A percentile compares a stretch with the other conserved stretches of the same genome.
These are phyloP conservation scores for Alectoria sarmentosa DNA, from an alignment of 495 filamentous ascomycete genomes.

Conservation along the genomic window DNA sequence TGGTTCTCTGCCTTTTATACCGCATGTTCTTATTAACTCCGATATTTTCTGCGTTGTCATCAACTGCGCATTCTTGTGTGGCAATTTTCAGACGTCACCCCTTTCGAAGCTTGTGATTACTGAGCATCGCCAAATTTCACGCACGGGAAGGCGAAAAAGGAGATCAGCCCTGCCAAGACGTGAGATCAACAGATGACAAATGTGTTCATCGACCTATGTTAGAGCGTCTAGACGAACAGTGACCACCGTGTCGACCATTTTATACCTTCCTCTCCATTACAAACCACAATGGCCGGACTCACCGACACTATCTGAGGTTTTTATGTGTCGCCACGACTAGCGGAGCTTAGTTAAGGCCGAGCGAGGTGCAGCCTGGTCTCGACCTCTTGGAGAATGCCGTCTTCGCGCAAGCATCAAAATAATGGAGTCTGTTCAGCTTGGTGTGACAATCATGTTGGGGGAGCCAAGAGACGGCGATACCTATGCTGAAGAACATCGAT, in stretches of 20 bases:
- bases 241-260: neutral
- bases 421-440: neutral
- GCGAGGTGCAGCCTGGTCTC: neutral
- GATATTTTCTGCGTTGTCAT: neutral
- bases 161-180: neutral
- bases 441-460: neutral
- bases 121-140: neutral
- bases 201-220: neutral
- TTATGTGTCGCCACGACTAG: neutral
- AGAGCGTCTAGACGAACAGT: neutral
- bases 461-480: neutral
- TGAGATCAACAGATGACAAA: conserved; percentile 1
- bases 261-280: neutral
- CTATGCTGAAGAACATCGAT: neutral
- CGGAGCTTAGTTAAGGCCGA: neutral
- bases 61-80: neutral
- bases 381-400: neutral
- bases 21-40: neutral
- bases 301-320: neutral
- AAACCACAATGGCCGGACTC: neutral
- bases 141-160: neutral
- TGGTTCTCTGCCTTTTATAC: neutral
- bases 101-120: neutral
- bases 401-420: neutral
- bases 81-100: neutral